Evolutionary conservation across 805 yeast genomes (phyloP), one percentile per base, ranked within the genome.

Genomic region (Schizosaccharomyces lindneri): DNA sequence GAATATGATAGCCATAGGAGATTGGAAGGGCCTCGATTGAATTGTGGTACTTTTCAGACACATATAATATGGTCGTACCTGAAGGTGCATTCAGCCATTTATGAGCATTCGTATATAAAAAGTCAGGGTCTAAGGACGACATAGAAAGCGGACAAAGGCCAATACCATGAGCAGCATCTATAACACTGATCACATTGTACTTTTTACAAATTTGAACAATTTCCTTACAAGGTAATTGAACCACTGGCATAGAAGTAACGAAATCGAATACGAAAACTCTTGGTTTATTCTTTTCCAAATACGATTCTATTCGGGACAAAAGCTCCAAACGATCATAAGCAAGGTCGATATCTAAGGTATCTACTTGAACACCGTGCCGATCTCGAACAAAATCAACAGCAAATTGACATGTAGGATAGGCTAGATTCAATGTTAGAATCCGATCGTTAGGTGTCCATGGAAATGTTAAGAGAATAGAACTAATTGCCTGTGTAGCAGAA

Each of bases 91-190:
- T 46, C 19, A 13, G 55, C 89, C 89, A 84, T 67, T 84, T 84
- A 73, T 84, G 89, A 21, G 83, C 71, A 66, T 84, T 84, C 24
- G 83, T 70, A 29, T 77, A 73, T 67, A 74, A 78, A 67, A 81
- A 84, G 66, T 83, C 87, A 0, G 87, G 85, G 62, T 75, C 70
- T 1, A 67, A 65, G 1, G 59, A 19, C 4, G 64, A 57, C 60
- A 72, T 55, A 29, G 66, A 62, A 19, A 71, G 62, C 1, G 68
- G 68, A 2, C 66, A 55, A 39, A 69, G 62, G 0, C 90, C 90
- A 43, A 80, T 73, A 1, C 80, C 78, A 67, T 84, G 90, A 4
- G 89, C 90, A 15, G 84, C 90, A 68, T 84, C 90, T 31, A 84
- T 76, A 55, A 82, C 70, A 3, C 85, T 79, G 59, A 81, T 64